Conservation (phyloP, 139 green algal species). For the Desmodesmus armatus region DNA sequence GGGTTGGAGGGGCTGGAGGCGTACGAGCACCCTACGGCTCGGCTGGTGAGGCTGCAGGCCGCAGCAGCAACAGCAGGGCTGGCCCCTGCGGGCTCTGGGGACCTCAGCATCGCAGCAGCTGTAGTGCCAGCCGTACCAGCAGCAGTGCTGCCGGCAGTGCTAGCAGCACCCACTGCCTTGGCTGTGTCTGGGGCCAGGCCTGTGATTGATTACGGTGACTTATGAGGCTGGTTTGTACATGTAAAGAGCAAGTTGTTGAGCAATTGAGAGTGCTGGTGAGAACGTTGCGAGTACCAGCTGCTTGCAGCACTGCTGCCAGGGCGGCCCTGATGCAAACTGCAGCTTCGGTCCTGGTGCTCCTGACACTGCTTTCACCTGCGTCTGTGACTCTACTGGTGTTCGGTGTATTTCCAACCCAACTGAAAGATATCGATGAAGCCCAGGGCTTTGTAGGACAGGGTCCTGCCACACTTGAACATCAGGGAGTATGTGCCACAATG, state of each 20-base stretch:
- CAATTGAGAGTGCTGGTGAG: neutral
- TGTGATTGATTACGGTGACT: constrained; percentile 28
- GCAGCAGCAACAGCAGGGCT: constrained; percentile 1
- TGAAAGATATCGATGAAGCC: no score
- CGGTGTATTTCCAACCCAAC: no score
- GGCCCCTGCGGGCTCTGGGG: neutral
- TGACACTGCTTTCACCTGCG: no score
- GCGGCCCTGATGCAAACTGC: no score
- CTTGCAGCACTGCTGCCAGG: neutral
- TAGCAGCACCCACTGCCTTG: neutral
- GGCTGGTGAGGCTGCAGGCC: constrained; percentile 28
- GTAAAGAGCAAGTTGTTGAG: neutral
- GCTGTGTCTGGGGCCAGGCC: neutral
- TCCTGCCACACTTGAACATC: no score
- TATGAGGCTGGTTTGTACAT: neutral
- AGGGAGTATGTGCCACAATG: no score
- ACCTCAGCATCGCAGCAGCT: neutral
- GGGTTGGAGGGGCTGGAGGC: constrained; percentile 30
- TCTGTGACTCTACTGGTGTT: no score
- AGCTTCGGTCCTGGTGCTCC: no score
- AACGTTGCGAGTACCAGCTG: neutral
- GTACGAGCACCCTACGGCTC: constrained; percentile 51
- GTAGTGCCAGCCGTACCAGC: neutral
- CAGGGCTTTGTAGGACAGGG: no score
- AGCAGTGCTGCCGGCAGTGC: neutral